Evolutionary conservation across 331 rosid species (phyloP).

Genomic region (Spiraea crenata): DNA sequence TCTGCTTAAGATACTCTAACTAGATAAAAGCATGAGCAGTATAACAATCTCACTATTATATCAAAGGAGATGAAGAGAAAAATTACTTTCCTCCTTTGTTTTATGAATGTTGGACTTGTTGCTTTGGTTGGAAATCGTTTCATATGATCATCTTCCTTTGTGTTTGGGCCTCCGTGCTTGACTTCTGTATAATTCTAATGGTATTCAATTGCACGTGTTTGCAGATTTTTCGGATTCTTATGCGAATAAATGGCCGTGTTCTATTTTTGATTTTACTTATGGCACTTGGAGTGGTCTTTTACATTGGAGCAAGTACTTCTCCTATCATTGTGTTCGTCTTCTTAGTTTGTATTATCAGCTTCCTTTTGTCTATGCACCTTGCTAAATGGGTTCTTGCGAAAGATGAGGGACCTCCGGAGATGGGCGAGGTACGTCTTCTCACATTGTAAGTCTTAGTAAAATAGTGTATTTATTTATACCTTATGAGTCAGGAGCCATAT

Average conservation of each 20-base stretch:
- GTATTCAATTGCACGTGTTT: constrained; percentile 21
- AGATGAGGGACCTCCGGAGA: constrained; percentile 98
- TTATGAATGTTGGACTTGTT: no score
- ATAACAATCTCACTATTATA: no score
- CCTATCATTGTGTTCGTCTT: constrained; percentile 88
- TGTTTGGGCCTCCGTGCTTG: no score
- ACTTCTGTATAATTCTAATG: no score
- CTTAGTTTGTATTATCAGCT: constrained; percentile 84
- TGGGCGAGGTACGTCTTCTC: constrained; percentile 77
- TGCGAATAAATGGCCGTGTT: constrained; percentile 72
- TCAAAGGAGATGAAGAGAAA: no score
- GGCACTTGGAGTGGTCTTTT: constrained; percentile 73
- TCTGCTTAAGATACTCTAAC: no score
- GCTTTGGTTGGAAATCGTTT: no score
- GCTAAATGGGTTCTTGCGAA: constrained; percentile 93
- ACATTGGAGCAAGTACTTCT: constrained; percentile 84
- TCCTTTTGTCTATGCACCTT: constrained; percentile 71
- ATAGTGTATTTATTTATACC: background rate
- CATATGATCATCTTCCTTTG: no score
- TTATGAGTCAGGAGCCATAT: background rate
- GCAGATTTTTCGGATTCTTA: constrained; percentile 81
- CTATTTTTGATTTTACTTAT: constrained; percentile 61
- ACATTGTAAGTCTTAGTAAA: constrained; percentile 1
- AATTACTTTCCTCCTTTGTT: no score
- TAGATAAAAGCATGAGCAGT: no score